Conservation (phyloP, 2,329 filamentous ascomycete species). For the Nothophoma quercina region DNA sequence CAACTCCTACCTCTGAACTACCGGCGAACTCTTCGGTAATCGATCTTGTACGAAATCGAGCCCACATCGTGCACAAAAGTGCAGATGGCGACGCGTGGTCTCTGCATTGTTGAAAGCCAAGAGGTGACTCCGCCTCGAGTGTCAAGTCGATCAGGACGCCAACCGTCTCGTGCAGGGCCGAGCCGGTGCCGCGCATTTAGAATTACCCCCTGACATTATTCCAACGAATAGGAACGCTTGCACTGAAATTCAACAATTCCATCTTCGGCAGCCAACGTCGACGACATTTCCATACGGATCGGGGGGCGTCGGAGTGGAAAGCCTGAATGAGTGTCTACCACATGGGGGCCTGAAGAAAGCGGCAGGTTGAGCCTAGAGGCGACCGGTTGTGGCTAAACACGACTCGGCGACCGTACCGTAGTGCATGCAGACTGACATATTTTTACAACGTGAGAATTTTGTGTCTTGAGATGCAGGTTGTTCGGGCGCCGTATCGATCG, state of each 20-base stretch:
- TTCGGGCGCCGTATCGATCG: constrained; percentile 4
- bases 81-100: constrained; percentile 22
- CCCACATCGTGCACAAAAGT: constrained; percentile 3
- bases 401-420: constrained; percentile 10
- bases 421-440: background rate
- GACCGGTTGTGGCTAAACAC: background rate
- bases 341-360: background rate
- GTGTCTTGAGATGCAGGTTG: constrained; percentile 1
- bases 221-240: constrained; percentile 21
- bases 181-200: constrained; percentile 28
- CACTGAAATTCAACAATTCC: constrained; percentile 19
- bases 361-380: background rate
- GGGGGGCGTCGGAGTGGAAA: constrained; percentile 7
- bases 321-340: background rate
- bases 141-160: constrained; percentile 22
- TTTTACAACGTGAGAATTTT: background rate
- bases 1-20: background rate
- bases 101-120: constrained; percentile 29
- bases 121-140: constrained; percentile 16
- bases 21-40: background rate
- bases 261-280: constrained; percentile 25
- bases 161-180: constrained; percentile 33
- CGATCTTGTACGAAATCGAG: background rate
- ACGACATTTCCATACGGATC: constrained; percentile 19
- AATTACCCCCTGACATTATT: constrained; percentile 19